A percentile compares a stretch with the other conserved stretches of the same genome.
phyloP scores from a whole-genome alignment of 176 grass and related monocot genomes.

The Musa troglodytarum region DNA sequence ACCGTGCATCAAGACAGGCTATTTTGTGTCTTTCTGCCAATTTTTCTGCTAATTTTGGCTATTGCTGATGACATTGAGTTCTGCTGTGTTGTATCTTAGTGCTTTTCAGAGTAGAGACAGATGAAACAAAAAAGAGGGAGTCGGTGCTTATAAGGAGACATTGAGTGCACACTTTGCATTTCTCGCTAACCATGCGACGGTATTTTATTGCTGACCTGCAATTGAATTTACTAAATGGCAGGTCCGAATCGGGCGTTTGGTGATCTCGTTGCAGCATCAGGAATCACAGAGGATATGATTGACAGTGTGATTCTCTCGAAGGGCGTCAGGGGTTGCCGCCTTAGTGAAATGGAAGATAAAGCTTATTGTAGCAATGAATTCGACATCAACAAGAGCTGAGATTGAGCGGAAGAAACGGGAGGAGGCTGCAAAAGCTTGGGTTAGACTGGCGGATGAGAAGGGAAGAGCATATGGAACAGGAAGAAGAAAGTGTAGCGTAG shows the following conservation, averaged over 20 bases:
- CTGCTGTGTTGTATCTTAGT: background rate
- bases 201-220: background rate
- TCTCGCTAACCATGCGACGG: background rate
- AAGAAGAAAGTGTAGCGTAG: conserved; percentile 87
- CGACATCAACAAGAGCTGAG: conserved; percentile 66
- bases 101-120: background rate
- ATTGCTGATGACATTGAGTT: background rate
- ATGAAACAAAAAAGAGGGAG: background rate
- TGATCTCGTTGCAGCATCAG: conserved; percentile 57
- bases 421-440: conserved; percentile 61
- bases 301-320: conserved; percentile 91
- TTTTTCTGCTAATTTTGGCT: too few species aligned
- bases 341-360: conserved; percentile 65
- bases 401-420: conserved; percentile 62
- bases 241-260: conserved; percentile 85
- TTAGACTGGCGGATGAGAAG: conserved; percentile 81
- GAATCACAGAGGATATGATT: conserved; percentile 83
- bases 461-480: conserved; percentile 95
- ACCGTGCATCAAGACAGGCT: too few species aligned
- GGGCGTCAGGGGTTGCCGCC: conserved; percentile 81
- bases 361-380: conserved; percentile 55
- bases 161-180: background rate
- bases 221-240: conserved; percentile 23
- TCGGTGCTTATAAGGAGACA: background rate
- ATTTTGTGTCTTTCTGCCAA: too few species aligned